phyloP scores from a whole-genome alignment of 495 filamentous ascomycete genomes.

The Venustampulla echinocandica region DNA sequence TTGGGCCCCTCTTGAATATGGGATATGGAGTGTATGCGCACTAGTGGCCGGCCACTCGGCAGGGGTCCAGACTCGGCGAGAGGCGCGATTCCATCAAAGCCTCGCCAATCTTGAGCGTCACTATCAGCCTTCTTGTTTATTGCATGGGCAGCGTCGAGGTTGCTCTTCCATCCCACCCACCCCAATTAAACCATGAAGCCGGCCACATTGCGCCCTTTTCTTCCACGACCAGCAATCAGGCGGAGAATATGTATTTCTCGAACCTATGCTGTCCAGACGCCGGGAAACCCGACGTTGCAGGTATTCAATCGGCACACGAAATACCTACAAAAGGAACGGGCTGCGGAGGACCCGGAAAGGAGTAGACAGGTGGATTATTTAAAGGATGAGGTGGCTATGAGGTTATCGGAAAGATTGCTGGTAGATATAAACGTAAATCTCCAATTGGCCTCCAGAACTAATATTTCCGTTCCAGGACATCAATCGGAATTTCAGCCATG shows the following conservation, averaged over 20 bases:
- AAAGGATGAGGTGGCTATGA: constrained; percentile 78
- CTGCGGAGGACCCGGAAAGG: constrained; percentile 57
- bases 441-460: constrained; percentile 5
- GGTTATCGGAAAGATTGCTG: constrained; percentile 79
- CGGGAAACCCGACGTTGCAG: constrained; percentile 67
- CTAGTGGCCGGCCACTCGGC: constrained; percentile 11
- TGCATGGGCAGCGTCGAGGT: too few relatives aligned
- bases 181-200: constrained; percentile 17
- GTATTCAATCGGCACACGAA: constrained; percentile 88
- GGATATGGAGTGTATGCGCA: too few relatives aligned
- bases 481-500: constrained; percentile 72
- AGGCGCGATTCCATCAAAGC: neutral
- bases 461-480: constrained; percentile 56
- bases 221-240: constrained; percentile 9
- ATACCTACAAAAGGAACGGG: constrained; percentile 82
- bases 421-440: constrained; percentile 36
- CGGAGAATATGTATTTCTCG: constrained; percentile 26
- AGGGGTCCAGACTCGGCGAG: constrained; percentile 2
- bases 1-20: too few relatives aligned
- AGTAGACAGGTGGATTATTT: constrained; percentile 83
- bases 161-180: neutral
- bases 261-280: constrained; percentile 65
- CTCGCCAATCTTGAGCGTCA: constrained; percentile 7
- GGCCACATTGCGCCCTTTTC: constrained; percentile 13
- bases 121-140: too few relatives aligned